phyloP scores from a whole-genome alignment of 2,329 filamentous ascomycete genomes.

The Fusarium humuli region DNA sequence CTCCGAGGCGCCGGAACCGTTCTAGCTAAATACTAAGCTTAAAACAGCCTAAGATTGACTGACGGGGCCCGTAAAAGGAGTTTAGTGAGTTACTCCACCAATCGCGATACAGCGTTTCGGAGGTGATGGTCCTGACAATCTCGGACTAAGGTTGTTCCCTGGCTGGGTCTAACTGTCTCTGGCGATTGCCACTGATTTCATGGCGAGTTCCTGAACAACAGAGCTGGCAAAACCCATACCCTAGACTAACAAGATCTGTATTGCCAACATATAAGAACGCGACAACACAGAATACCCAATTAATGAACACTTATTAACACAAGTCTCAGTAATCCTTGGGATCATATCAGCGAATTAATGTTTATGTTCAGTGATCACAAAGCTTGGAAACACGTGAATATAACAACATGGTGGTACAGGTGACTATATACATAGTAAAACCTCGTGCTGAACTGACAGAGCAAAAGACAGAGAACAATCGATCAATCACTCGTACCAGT shows the following conservation, averaged over 20 bases:
- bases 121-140: neutral
- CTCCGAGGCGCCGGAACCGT: neutral
- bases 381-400: too few relatives aligned
- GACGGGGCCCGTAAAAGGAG: neutral
- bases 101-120: neutral
- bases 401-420: too few relatives aligned
- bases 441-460: too few relatives aligned
- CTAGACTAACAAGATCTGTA: neutral
- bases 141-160: constrained; percentile 3
- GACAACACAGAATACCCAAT: neutral
- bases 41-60: neutral
- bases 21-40: constrained; percentile 8
- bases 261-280: neutral
- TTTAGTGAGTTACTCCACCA: constrained; percentile 5
- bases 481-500: too few relatives aligned
- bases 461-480: too few relatives aligned
- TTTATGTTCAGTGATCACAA: too few relatives aligned
- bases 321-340: accelerated
- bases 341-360: accelerated
- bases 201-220: too few relatives aligned
- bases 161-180: neutral
- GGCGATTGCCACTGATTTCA: accelerated
- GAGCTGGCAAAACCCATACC: neutral
- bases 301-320: neutral
- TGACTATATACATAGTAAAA: too few relatives aligned